Conservation (phyloP, 176 grass and related monocot genomes). For the Avena insularis region DNA sequence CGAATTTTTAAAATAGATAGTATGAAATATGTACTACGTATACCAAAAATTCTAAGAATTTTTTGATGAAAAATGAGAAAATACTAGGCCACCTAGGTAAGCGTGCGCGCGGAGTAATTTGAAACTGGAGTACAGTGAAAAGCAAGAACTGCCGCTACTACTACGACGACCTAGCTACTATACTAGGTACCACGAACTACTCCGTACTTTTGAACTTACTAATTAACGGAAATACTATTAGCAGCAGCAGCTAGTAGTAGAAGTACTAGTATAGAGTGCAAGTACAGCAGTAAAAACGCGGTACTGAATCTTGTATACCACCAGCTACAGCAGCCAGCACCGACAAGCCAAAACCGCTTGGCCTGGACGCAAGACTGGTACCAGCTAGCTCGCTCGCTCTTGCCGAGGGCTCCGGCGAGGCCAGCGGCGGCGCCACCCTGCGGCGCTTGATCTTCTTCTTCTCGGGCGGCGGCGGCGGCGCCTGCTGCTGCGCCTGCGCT, state of each 20-base stretch:
- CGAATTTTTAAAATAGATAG: no score
- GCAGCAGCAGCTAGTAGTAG: neutral
- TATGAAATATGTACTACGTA: no score
- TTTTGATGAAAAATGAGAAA: no score
- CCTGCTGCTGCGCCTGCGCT: neutral
- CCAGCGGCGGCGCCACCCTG: constrained; percentile 46
- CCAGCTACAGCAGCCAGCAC: neutral
- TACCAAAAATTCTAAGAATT: no score
- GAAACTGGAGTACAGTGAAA: no score
- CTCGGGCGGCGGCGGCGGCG: neutral
- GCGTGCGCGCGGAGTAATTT: no score
- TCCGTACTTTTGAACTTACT: neutral
- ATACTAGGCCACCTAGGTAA: no score
- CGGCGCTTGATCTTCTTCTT: constrained; percentile 53
- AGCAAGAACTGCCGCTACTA: neutral
- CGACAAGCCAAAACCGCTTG: constrained; percentile 45
- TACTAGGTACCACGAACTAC: neutral
- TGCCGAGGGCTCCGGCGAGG: constrained; percentile 25
- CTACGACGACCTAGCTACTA: neutral
- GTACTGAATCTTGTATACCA: constrained; percentile 43
- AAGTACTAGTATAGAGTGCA: constrained; percentile 23
- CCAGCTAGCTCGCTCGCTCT: constrained; percentile 20
- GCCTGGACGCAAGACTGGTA: neutral
- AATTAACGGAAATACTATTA: neutral
- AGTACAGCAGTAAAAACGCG: constrained; percentile 60